Percentiles rank a stretch among this genome's conserved stretches.
phyloP scores from a whole-genome alignment of 441 rosid species.

The Euphorbia celastroides region DNA sequence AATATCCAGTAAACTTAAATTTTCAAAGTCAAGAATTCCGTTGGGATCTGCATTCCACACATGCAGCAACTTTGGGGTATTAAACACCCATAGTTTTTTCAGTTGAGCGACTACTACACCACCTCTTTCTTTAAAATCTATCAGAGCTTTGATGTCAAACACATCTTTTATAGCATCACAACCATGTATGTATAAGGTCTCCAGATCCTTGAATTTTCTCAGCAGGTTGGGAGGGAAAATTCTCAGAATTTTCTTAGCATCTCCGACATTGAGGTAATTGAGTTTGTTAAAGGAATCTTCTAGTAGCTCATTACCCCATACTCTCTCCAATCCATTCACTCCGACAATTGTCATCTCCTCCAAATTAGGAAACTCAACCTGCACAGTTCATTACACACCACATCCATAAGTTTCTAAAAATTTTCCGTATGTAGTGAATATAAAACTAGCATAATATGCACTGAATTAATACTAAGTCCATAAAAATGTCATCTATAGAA shows the following conservation, averaged over 20 bases:
- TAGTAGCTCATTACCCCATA: constrained; percentile 17
- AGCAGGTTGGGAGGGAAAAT: constrained; percentile 13
- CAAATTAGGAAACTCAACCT: constrained; percentile 23
- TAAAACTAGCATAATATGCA: too few species aligned
- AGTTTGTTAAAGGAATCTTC: constrained; percentile 17
- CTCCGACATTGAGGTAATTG: not conserved
- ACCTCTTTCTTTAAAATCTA: not conserved
- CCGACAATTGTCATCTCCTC: not conserved
- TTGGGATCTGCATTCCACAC: constrained; percentile 22
- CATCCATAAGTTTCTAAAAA: too few species aligned
- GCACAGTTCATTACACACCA: not conserved
- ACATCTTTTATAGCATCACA: constrained; percentile 23
- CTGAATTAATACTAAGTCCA: too few species aligned
- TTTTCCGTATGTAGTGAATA: too few species aligned
- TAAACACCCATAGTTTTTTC: not conserved
- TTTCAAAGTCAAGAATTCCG: constrained; percentile 15
- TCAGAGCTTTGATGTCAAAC: constrained; percentile 15
- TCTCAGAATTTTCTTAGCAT: not conserved
- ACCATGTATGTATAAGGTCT: not conserved
- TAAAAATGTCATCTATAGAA: too few species aligned
- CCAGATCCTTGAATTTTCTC: constrained; percentile 9
- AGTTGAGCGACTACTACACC: not conserved
- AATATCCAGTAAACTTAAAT: not conserved
- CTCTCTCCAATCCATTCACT: constrained; percentile 14
- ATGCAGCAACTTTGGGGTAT: constrained; percentile 24